Base-by-base conservation (phyloP, 1,139 yeast species). In the Zygosaccharomyces pseudobailii region DNA sequence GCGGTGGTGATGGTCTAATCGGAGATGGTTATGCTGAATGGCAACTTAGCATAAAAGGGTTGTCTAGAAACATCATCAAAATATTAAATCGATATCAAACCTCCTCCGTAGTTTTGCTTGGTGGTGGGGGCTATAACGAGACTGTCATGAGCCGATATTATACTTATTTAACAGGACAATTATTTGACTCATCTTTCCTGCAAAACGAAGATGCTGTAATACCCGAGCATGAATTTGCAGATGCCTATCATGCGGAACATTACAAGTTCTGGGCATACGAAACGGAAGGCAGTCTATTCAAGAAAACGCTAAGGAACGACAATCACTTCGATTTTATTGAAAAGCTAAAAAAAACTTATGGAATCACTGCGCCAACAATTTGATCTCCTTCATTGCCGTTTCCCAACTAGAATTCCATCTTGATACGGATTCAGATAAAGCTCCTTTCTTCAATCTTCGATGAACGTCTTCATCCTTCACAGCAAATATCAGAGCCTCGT, bases 341-440 rank as follows among this genome's bases (percentile, higher is more conserved):
- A 9, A 9, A 30, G 30, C 24, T 49, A 33, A 36, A 42, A 42
- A 32, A 42, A 9, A 41, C 36, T 28, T 49, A 49, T 19, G 17
- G 37, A 8, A 39, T 49, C 13, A 32, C 6, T 17, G 33, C 17
- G 28, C 17, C 27, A 62, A 46, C 4, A 63, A 35, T 23, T 54
- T 55, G 13, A 59, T 43, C 38, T 55, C 52, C 30, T 51, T 49
- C 61, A 63, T 58, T 3, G 62, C 55, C 8, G 49, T 50, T 36
- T 64, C 61, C 98, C 98, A 92, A 59, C 84, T 86, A 19, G 74
- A 70, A 40, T 80, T 79, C 97, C 97, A 92, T 48, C 87, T 75
- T 30, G 68, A 64, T 37, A 71, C 55, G 45, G 95, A 79, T 63
- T 90, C 96, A 20, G 61, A 51, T 49, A 82, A 34, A 0, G 97